Base-by-base conservation (phyloP, 2,329 filamentous ascomycete species). In the Aspergillus costaricaensis region DNA sequence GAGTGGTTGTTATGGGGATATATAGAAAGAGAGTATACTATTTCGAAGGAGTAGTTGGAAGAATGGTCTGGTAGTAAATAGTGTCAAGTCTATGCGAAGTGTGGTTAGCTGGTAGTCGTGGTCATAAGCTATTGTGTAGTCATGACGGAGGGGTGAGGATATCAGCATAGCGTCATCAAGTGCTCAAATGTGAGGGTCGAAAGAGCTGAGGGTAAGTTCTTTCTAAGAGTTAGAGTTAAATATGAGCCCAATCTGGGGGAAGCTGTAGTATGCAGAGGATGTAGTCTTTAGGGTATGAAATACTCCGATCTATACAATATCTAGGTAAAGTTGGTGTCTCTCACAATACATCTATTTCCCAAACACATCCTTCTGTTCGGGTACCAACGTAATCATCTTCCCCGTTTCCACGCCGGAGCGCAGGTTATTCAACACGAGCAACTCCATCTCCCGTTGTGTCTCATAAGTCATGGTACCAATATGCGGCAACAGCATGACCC, bases 371-470 rank as follows among this genome's bases (percentile, higher is more conserved):
- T 82, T 84, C 77, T 88, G 86, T 73, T 87, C 86, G 4, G 83
- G 80, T 43, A 88, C 82, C 62, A 83, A 80, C n/a, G 86, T 88
- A 59, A 87, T 73, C 70, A 88, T 72, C 61, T 80, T 80, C 4
- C 83, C 84, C 60, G 82, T 80, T 67, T 86, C 81, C 41, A 88
- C 78, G 5, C 82, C 85, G 32, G 76, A 80, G 68, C 81, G 81
- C 70, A 88, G 63, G 64, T 87, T 87, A 32, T 84, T 79, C 69
- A 87, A 62, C 17, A 86, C 84, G 64, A 86, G 69, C 55, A 86
- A 68, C 70, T 87, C 85, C 85, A 87, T 87, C 57, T 86, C 83
- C 64, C 80, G 82, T 74, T 86, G 84, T 21, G 84, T 86, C 72
- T 87, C 85, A 68, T 80, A 83, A 10, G 85, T 87, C 61, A 76